A percentile compares a stretch with the other conserved stretches of the same genome.
Conservation (phyloP, 345 rosid species). For the Rhizophora mangle region DNA sequence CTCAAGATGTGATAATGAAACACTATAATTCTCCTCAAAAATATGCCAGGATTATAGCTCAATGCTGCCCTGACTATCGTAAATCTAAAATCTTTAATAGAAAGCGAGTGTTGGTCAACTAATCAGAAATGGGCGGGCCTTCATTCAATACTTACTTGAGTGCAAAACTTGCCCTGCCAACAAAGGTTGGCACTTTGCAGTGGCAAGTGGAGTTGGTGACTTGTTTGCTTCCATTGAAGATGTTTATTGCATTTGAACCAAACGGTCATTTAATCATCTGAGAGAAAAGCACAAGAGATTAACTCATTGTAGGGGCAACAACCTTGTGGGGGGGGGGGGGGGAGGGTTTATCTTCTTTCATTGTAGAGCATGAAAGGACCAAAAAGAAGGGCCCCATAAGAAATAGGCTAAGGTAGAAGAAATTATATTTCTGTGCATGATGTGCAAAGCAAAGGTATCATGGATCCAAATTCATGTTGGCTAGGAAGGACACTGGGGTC, state of each 20-base stretch:
- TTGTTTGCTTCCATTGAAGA: slow-evolving; percentile 15
- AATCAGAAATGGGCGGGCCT: slow-evolving; percentile 9
- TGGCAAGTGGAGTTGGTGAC: slow-evolving; percentile 24
- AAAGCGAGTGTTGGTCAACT: background rate
- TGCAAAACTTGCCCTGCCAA: slow-evolving; percentile 23
- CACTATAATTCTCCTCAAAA: background rate
- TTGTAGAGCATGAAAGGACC: slow-evolving; percentile 19
- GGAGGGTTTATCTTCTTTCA: slow-evolving; percentile 17
- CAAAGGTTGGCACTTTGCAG: slow-evolving; percentile 35
- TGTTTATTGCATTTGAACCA: background rate
- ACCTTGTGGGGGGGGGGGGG: slow-evolving; percentile 4
- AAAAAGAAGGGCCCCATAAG: slow-evolving; percentile 20
- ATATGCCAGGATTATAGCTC: too few species aligned
- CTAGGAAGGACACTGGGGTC: slow-evolving; percentile 32
- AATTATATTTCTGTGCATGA: slow-evolving; percentile 15
- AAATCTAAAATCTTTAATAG: background rate
- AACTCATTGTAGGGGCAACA: slow-evolving; percentile 27
- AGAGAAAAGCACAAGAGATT: background rate
- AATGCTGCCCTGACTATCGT: too few species aligned
- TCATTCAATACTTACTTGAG: slow-evolving; percentile 11
- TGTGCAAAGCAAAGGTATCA: slow-evolving; percentile 9
- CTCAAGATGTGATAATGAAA: background rate
- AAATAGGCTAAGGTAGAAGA: background rate
- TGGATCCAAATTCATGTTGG: slow-evolving; percentile 22
- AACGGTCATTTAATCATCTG: slow-evolving; percentile 13